These are phyloP conservation scores for Euphorbia corollata DNA, from an alignment of 441 rosid species.

Conservation along the genomic window DNA sequence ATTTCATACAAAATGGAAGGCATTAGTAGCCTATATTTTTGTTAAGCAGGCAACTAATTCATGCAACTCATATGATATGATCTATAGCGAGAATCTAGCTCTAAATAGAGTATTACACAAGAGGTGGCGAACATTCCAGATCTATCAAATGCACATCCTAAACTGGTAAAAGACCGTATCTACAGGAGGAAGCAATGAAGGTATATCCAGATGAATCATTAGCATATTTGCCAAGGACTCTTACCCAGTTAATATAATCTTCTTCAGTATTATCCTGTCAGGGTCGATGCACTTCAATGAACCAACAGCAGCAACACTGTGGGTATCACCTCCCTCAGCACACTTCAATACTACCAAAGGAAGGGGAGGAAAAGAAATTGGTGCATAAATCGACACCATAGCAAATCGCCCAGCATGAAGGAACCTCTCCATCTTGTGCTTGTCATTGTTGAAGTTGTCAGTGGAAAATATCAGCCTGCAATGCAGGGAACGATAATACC, in stretches of 20 bases:
- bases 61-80: too few species aligned
- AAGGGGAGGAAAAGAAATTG: constrained; percentile 76
- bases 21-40: too few species aligned
- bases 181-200: background rate
- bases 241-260: constrained; percentile 90
- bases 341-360: constrained; percentile 73
- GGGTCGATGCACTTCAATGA: constrained; percentile 77
- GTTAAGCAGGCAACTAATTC: background rate
- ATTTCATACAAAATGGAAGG: too few species aligned
- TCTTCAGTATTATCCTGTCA: constrained; percentile 73
- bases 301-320: constrained; percentile 79
- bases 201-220: background rate
- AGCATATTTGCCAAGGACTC: constrained; percentile 8
- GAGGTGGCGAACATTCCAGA: background rate
- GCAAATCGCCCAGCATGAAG: constrained; percentile 76
- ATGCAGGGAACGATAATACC: constrained; percentile 10
- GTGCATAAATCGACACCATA: constrained; percentile 80
- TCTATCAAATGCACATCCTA: background rate
- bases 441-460: constrained; percentile 68
- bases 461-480: constrained; percentile 82
- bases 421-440: constrained; percentile 94
- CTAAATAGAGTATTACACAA: background rate
- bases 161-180: background rate
- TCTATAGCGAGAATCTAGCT: background rate
- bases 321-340: constrained; percentile 35